Evolutionary conservation across 495 filamentous ascomycete genomes (phyloP).

Genomic region (Trichoderma virens): DNA sequence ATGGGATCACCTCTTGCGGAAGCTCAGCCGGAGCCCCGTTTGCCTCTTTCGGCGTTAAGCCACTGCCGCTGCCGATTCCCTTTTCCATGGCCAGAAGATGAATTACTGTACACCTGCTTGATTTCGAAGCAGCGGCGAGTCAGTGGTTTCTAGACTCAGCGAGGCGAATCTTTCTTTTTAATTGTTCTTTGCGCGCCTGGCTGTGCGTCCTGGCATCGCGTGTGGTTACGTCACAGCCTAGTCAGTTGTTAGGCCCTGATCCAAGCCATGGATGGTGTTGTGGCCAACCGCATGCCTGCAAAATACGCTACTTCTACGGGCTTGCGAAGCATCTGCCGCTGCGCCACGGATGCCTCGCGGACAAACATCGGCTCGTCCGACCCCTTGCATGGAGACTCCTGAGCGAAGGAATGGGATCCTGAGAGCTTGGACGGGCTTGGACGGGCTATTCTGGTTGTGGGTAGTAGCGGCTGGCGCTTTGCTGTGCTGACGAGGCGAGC

Average conservation of each 20-base stretch:
- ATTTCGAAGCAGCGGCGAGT: no score
- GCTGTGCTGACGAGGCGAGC: neutral
- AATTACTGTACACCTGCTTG: neutral
- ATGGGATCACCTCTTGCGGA: neutral
- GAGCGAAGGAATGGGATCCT: neutral
- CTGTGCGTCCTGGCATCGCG: no score
- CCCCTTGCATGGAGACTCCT: no score
- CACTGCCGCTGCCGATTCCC: neutral
- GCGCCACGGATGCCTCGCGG: neutral
- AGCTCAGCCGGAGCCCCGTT: neutral
- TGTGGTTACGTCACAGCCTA: neutral
- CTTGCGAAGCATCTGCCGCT: neutral
- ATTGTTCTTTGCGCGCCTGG: no score
- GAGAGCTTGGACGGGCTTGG: neutral
- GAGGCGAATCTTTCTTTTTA: no score
- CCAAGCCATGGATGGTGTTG: no score
- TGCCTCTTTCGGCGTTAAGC: neutral
- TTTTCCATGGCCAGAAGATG: neutral
- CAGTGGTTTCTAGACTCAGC: no score
- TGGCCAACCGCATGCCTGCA: no score
- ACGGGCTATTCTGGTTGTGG: neutral
- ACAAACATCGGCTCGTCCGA: neutral
- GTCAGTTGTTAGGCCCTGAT: no score
- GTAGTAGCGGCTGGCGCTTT: neutral
- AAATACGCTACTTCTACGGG: no score